Evolutionary conservation across 768 basidiomycete genomes (phyloP), one percentile per base, ranked within the genome.

Genomic region (Suillus cothurnatus): DNA sequence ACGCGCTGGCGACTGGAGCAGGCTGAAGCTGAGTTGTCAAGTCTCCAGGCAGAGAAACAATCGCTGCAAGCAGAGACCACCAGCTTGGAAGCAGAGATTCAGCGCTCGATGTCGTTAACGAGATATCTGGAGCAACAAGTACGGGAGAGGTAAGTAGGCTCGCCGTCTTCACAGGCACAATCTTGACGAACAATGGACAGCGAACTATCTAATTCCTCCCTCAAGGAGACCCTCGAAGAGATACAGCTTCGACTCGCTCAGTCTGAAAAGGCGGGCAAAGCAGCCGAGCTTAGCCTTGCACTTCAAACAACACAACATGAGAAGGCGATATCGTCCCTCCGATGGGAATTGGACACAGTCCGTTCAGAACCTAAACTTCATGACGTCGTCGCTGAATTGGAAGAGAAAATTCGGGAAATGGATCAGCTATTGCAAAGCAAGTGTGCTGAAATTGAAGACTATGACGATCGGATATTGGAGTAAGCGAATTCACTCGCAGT

Each of bases 381-480:
- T 64, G 78, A 82, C 7, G 82, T 81, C 23, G 72, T 93, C 11
- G 77, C 77, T 3, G 87, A 90, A 64, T 79, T 93, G 43, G 84
- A 88, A 71, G 89, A 91, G 71, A 86, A 84, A 68, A 90, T 88
- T 69, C 82, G 79, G 41, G 90, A 93, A 73, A 89, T 93, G 88
- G 92, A 94, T 69, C 86, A 87, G 53, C 78, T 92, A 52, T 77
- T 94, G 52, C 82, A 82, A 64, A 80, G 76, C 50, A 94, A 93
- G 75, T 91, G 88, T 66, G 75, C 81, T 17, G 92, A 94, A 77
- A 92, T 94, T 63, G 92, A 94, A 72, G 91, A 90, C 70, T 91
- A 94, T 63, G 92, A 94, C 70, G 93, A 94, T 71, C 86, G 86
- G 41, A 86, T 88, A 61, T 85, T 94, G 66, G 90, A 89, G 92